Conservation (phyloP, 441 rosid genomes). For the Kokia cookei region DNA sequence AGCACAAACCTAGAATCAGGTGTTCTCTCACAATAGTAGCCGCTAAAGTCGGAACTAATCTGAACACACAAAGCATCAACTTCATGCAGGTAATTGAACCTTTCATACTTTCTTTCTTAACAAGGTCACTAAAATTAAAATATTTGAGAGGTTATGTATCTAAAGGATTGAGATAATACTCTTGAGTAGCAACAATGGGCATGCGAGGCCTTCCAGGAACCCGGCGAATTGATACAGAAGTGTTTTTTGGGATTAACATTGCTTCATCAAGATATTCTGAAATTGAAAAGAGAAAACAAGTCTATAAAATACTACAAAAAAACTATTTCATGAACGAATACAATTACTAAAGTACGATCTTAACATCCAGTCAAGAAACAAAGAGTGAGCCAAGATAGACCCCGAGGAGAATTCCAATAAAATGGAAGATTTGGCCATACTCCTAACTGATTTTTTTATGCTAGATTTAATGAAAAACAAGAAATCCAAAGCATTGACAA, state of each 20-base stretch:
- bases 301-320: conserved; percentile 41
- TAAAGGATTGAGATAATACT: conserved; percentile 69
- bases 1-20: conserved; percentile 25
- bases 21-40: conserved; percentile 3
- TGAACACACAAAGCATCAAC: not conserved
- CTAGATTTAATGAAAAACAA: not conserved
- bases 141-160: conserved; percentile 14
- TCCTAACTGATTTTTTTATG: not conserved
- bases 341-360: not conserved
- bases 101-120: not conserved
- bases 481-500: conserved; percentile 4
- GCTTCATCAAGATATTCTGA: conserved; percentile 99
- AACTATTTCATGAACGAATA: conserved; percentile 15
- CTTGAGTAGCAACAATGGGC: conserved; percentile 85
- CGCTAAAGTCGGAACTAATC: not conserved
- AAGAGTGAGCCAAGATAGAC: conserved; percentile 1
- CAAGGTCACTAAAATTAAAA: conserved; percentile 2
- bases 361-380: not conserved
- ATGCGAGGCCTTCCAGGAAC: conserved; percentile 98
- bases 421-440: not conserved
- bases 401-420: not conserved
- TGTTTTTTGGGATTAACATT: conserved; percentile 93
- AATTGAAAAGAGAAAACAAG: conserved; percentile 54
- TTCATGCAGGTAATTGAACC: not conserved
- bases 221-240: conserved; percentile 93